Evolutionary conservation across 2,329 filamentous ascomycete genomes (phyloP).

Genomic region (Akanthomyces dipterigenus): DNA sequence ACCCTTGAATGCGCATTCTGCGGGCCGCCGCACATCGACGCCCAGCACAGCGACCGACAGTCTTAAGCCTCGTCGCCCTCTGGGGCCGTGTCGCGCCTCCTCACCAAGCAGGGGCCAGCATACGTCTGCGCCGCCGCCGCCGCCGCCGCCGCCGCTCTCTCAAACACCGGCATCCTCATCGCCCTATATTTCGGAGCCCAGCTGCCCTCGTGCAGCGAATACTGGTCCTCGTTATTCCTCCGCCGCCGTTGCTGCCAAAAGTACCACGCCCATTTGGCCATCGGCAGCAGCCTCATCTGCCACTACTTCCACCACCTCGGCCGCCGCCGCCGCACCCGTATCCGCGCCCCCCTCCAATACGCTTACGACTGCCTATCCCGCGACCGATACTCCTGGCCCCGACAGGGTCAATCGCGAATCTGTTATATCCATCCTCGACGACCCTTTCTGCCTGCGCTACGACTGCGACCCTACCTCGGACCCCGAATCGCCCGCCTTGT

Average conservation of each 20-base stretch:
- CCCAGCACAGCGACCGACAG: constrained; percentile 5
- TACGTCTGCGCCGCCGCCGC: not conserved
- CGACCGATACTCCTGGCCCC: constrained; percentile 14
- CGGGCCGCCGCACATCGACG: constrained; percentile 8
- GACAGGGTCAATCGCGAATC: constrained; percentile 37
- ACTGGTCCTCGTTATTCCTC: not conserved
- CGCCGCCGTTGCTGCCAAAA: not conserved
- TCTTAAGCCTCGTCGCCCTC: constrained; percentile 13
- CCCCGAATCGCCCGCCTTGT: constrained; percentile 19
- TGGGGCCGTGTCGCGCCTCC: constrained; percentile 20
- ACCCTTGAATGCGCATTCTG: not conserved
- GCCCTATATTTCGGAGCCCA: constrained; percentile 3
- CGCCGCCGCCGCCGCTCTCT: constrained; percentile 11
- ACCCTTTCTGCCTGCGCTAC: constrained; percentile 47
- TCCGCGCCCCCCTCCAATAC: constrained; percentile 13
- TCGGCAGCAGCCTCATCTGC: not conserved
- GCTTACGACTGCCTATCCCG: constrained; percentile 5
- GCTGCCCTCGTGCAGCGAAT: not conserved
- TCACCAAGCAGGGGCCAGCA: constrained; percentile 13
- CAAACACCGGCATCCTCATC: constrained; percentile 11
- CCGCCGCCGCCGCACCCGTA: constrained; percentile 12
- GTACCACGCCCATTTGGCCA: not conserved
- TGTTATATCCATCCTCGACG: constrained; percentile 47
- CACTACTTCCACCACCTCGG: not conserved
- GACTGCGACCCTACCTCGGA: constrained; percentile 24